These are phyloP conservation scores for Crithidia mellificae DNA, from an alignment of 208 protist genomes.

Conservation along the genomic window DNA sequence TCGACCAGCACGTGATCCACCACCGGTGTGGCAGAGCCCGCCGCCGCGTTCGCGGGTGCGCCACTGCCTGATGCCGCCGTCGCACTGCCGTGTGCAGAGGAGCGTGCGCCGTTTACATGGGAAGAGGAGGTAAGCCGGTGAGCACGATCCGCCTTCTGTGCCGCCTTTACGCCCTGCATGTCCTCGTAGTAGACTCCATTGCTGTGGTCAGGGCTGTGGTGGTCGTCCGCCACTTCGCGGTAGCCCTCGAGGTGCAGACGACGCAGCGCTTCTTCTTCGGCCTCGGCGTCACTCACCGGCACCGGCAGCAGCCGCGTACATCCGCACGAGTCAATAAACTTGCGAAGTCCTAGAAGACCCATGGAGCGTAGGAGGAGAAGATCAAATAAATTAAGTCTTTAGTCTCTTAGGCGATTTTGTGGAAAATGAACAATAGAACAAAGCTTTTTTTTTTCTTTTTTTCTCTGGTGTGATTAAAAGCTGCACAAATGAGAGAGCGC, in stretches of 20 bases:
- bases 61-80: neutral
- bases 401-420: too few relatives aligned
- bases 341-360: conserved; percentile 81
- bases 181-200: neutral
- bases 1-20: conserved; percentile 83
- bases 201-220: neutral
- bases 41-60: neutral
- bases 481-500: too few relatives aligned
- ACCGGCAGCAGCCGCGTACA: conserved; percentile 73
- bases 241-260: conserved; percentile 26
- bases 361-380: conserved; percentile 39
- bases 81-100: too few relatives aligned
- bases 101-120: neutral
- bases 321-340: conserved; percentile 78
- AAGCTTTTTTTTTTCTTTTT: too few relatives aligned
- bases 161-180: neutral
- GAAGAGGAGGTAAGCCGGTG: conserved; percentile 22
- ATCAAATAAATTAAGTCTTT: too few relatives aligned
- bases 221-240: conserved; percentile 14
- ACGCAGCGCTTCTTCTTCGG: conserved; percentile 26
- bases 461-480: too few relatives aligned
- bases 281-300: conserved; percentile 52
- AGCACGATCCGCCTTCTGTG: neutral
- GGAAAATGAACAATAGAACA: too few relatives aligned
- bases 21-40: neutral